Evolutionary conservation across 805 yeast genomes (phyloP).

Genomic region (Candida easanensis): DNA sequence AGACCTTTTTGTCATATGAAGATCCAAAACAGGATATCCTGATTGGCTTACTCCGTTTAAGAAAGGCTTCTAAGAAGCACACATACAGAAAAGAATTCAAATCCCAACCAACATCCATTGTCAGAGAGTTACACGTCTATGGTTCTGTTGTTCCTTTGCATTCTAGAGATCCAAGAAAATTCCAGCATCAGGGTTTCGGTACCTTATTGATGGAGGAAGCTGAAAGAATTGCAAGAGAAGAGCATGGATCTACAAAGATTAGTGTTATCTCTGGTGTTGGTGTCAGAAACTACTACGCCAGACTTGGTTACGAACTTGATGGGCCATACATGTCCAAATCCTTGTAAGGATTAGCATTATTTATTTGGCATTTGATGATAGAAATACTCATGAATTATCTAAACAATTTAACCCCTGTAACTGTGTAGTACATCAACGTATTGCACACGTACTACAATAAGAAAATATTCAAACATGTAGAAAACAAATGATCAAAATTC

Average conservation of each 20-base stretch:
- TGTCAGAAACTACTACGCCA: conserved; percentile 91
- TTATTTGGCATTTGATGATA: conserved; percentile 1
- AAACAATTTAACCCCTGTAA: too few relatives aligned
- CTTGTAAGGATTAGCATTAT: not conserved
- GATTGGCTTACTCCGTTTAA: conserved; percentile 83
- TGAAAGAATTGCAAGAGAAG: conserved; percentile 90
- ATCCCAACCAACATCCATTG: conserved; percentile 82
- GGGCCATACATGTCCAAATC: conserved; percentile 96
- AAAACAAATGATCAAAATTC: not conserved
- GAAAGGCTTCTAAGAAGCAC: conserved; percentile 85
- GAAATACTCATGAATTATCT: not conserved
- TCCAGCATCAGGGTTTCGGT: conserved; percentile 99
- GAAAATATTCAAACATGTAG: too few relatives aligned
- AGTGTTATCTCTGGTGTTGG: conserved; percentile 98
- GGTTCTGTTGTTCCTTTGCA: conserved; percentile 97
- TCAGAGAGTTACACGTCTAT: conserved; percentile 95
- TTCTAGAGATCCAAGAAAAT: conserved; percentile 93
- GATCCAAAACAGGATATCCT: conserved; percentile 96
- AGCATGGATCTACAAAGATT: conserved; percentile 88
- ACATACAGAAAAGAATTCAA: conserved; percentile 89
- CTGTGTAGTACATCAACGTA: not conserved
- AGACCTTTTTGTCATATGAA: conserved; percentile 91
- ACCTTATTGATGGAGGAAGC: conserved; percentile 98
- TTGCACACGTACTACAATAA: too few relatives aligned
- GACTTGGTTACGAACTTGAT: conserved; percentile 86